Conservation (phyloP, 2,329 filamentous ascomycete genomes). For the Parascedosporium putredinis region DNA sequence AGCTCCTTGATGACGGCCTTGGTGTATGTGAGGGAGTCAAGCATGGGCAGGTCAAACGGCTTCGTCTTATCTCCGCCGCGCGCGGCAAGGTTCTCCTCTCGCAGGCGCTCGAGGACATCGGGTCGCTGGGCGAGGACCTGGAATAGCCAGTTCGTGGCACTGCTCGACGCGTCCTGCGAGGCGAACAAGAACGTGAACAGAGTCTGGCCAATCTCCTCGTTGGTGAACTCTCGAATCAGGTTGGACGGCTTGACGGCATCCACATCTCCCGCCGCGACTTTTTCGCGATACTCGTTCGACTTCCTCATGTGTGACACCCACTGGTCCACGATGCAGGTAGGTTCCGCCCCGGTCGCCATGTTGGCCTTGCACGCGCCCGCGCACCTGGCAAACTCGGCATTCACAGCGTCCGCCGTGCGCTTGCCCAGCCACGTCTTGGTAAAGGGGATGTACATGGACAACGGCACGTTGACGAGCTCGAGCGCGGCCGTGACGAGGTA, state of each 20-base stretch:
- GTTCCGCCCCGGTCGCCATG: constrained; percentile 58
- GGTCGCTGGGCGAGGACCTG: constrained; percentile 40
- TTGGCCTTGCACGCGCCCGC: constrained; percentile 61
- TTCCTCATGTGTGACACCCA: constrained; percentile 69
- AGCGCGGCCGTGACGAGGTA: constrained; percentile 68
- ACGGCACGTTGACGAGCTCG: constrained; percentile 69
- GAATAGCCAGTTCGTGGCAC: constrained; percentile 42
- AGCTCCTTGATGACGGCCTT: constrained; percentile 42
- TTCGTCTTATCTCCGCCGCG: constrained; percentile 29
- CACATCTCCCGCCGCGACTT: constrained; percentile 45
- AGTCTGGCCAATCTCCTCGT: constrained; percentile 37
- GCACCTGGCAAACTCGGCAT: constrained; percentile 60
- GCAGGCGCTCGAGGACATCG: constrained; percentile 33
- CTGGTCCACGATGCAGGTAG: constrained; percentile 66
- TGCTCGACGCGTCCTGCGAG: constrained; percentile 42
- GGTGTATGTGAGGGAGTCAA: constrained; percentile 39
- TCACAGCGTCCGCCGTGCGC: constrained; percentile 60
- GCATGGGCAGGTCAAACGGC: constrained; percentile 32
- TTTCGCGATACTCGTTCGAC: constrained; percentile 55
- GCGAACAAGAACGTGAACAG: constrained; percentile 44
- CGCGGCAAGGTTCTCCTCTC: constrained; percentile 34
- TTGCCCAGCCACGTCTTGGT: constrained; percentile 71
- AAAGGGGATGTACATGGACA: constrained; percentile 59
- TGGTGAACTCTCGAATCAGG: constrained; percentile 38
- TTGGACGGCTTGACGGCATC: constrained; percentile 31